Conservation (phyloP, 305 asterid genomes). For the Coffea humblotiana region DNA sequence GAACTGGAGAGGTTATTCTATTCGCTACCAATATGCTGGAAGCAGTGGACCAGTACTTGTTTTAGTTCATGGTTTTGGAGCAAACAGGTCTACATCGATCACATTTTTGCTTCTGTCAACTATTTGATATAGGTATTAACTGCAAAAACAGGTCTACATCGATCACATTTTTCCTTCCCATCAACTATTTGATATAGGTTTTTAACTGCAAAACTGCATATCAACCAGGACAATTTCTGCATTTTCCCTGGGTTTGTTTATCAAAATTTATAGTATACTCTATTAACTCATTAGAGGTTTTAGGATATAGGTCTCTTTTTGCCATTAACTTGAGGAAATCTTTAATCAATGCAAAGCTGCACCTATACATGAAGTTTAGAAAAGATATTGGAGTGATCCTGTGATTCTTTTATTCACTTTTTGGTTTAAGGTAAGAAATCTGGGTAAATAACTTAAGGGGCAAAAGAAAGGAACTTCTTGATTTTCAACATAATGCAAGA, state of each 20-base stretch:
- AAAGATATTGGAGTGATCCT: not conserved
- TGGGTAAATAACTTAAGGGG: not conserved
- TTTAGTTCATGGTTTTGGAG: slow-evolving; percentile 95
- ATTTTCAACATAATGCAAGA: not conserved
- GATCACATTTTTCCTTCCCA: not conserved
- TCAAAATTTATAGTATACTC: too few species aligned
- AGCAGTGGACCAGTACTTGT: slow-evolving; percentile 76
- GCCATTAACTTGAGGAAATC: not conserved
- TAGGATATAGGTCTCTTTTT: not conserved
- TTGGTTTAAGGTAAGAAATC: not conserved
- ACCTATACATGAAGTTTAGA: not conserved
- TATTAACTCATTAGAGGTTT: not conserved
- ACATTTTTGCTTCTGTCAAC: slow-evolving; percentile 43
- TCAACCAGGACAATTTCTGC: not conserved
- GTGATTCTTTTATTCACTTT: not conserved
- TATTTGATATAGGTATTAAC: too few species aligned
- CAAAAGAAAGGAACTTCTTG: not conserved
- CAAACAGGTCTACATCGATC: slow-evolving; percentile 90
- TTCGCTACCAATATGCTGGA: slow-evolving; percentile 79
- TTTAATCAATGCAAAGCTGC: too few species aligned
- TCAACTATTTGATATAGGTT: slow-evolving; percentile 68
- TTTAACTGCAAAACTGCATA: slow-evolving; percentile 33
- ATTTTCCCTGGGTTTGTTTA: not conserved
- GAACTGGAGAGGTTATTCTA: slow-evolving; percentile 84
- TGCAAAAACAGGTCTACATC: too few species aligned